Conservation (phyloP, 139 green algal genomes). For the Astrephomene gubernaculifera region DNA sequence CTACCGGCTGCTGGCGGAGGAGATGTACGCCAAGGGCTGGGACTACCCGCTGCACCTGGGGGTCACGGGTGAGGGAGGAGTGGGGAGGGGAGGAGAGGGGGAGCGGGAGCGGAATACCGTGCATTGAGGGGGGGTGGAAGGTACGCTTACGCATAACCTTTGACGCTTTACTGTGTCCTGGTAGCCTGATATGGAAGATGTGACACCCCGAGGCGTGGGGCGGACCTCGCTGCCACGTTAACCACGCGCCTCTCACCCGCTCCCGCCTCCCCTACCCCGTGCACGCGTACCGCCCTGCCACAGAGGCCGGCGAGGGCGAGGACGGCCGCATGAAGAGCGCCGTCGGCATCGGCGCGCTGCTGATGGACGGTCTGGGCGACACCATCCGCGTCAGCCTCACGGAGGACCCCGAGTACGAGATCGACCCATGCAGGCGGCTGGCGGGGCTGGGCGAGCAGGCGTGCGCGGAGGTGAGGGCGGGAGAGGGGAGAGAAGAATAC, state of each 20-base stretch:
- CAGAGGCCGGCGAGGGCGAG: constrained; percentile 96
- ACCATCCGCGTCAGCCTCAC: constrained; percentile 95
- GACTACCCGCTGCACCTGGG: constrained; percentile 99
- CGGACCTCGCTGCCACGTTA: too few relatives aligned
- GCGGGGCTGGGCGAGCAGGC: constrained; percentile 82
- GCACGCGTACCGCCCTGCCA: background rate
- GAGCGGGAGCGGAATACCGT: too few relatives aligned
- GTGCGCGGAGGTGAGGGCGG: constrained; percentile 39
- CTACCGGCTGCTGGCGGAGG: constrained; percentile 95
- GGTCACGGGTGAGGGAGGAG: constrained; percentile 80
- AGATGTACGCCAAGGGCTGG: constrained; percentile 94
- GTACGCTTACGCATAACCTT: too few relatives aligned
- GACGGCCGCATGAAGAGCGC: constrained; percentile 98
- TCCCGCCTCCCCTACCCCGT: background rate
- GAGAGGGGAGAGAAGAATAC: background rate
- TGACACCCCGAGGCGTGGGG: too few relatives aligned
- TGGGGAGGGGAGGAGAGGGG: background rate
- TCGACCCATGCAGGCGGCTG: constrained; percentile 92
- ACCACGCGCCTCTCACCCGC: background rate
- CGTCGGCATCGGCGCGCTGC: constrained; percentile 97
- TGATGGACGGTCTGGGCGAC: constrained; percentile 98
- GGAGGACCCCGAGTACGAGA: constrained; percentile 97
- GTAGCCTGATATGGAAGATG: too few relatives aligned
- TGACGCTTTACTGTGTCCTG: too few relatives aligned
- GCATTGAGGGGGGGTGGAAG: too few relatives aligned